Percentiles rank a stretch among this genome's conserved stretches.
These are phyloP conservation scores for Haberlea rhodopensis DNA, from an alignment of 257 asterid species.

Conservation along the genomic window DNA sequence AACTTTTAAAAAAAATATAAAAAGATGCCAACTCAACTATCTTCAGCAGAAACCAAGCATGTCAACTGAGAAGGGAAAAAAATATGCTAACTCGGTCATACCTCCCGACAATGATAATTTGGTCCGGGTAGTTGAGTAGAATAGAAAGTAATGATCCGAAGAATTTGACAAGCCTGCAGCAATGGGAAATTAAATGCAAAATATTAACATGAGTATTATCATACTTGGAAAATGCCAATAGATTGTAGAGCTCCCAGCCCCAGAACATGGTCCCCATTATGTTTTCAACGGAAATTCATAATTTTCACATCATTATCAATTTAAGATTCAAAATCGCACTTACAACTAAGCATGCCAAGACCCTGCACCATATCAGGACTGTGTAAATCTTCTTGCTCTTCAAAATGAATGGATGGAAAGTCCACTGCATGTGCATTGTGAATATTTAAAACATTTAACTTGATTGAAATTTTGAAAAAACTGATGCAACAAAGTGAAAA, in stretches of 20 bases:
- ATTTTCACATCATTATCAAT: background rate
- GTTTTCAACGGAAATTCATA: background rate
- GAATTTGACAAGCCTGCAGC: constrained; percentile 83
- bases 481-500: constrained; percentile 6
- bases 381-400: constrained; percentile 89
- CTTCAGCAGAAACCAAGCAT: constrained; percentile 16
- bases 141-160: constrained; percentile 82
- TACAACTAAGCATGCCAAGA: constrained; percentile 79
- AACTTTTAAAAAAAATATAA: constrained; percentile 12
- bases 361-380: constrained; percentile 97
- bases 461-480: background rate
- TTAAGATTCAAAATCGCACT: constrained; percentile 31
- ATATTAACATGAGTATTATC: background rate
- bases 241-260: background rate
- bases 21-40: constrained; percentile 2
- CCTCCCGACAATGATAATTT: constrained; percentile 98
- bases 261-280: background rate
- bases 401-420: constrained; percentile 88
- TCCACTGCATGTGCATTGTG: constrained; percentile 69
- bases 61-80: constrained; percentile 3
- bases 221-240: background rate
- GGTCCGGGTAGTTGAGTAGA: constrained; percentile 99
- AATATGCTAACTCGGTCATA: constrained; percentile 24
- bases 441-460: constrained; percentile 9
- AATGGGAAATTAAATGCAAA: background rate